A percentile compares a stretch with the other conserved stretches of the same genome.
These are phyloP conservation scores for Dryas integrifolia DNA, from an alignment of 331 rosid genomes.

Conservation along the genomic window DNA sequence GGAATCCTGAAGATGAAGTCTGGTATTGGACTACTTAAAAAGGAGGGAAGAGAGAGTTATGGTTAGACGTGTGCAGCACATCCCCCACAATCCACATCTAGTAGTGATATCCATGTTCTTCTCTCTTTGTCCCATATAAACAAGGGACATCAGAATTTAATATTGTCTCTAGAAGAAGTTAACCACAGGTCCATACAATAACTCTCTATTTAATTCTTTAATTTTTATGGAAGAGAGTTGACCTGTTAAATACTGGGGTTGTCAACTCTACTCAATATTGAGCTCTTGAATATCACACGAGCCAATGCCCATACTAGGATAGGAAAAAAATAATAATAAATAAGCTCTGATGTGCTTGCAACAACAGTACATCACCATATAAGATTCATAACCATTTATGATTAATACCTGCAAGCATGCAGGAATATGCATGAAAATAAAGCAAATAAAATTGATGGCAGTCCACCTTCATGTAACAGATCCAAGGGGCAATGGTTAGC, in stretches of 20 bases:
- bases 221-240: slow-evolving; percentile 15
- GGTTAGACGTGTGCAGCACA: slow-evolving; percentile 38
- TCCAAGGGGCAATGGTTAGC: no score
- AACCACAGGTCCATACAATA: background rate
- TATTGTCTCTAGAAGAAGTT: background rate
- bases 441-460: background rate
- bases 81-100: slow-evolving; percentile 15
- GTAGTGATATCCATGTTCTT: slow-evolving; percentile 59
- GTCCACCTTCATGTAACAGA: background rate
- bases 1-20: slow-evolving; percentile 13
- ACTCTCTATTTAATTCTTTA: background rate
- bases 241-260: slow-evolving; percentile 5
- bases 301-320: background rate
- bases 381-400: background rate
- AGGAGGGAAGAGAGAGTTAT: slow-evolving; percentile 1
- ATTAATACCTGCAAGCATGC: slow-evolving; percentile 5
- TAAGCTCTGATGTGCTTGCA: slow-evolving; percentile 21
- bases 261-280: background rate
- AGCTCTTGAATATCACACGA: background rate
- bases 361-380: background rate
- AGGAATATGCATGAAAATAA: background rate
- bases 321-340: background rate
- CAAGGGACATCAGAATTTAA: background rate
- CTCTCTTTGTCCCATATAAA: slow-evolving; percentile 7
- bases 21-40: slow-evolving; percentile 24